These are phyloP conservation scores for Prosopis cineraria DNA, from an alignment of 306 rosid species.

Conservation along the genomic window DNA sequence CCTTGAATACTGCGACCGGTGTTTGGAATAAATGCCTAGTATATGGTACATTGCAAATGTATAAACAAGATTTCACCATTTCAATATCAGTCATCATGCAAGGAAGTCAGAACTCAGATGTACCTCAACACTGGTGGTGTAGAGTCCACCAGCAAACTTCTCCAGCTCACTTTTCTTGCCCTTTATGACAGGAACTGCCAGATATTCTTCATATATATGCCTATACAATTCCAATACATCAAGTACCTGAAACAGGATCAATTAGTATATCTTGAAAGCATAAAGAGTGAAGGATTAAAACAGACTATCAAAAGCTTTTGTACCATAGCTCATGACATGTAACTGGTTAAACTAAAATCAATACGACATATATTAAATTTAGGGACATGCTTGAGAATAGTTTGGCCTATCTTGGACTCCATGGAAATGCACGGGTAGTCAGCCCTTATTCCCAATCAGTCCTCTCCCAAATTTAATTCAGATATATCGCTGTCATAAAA, in stretches of 20 bases:
- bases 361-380: too few relatives aligned
- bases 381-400: too few relatives aligned
- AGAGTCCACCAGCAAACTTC: slow-evolving; percentile 98
- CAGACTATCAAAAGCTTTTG: background rate
- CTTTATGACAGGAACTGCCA: slow-evolving; percentile 92
- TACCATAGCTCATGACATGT: background rate
- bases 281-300: background rate
- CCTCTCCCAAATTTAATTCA: background rate
- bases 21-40: slow-evolving; percentile 92
- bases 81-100: background rate
- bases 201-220: slow-evolving; percentile 82
- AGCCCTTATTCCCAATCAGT: background rate
- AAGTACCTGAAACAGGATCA: slow-evolving; percentile 67
- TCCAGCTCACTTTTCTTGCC: too few relatives aligned
- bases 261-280: slow-evolving; percentile 19
- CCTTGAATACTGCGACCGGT: slow-evolving; percentile 97
- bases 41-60: slow-evolving; percentile 25
- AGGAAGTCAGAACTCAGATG: slow-evolving; percentile 24
- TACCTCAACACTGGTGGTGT: slow-evolving; percentile 98
- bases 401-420: background rate
- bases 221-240: slow-evolving; percentile 84
- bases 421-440: background rate
- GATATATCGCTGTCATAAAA: background rate
- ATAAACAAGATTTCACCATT: background rate
- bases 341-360: background rate